Percentiles rank a stretch among this genome's conserved stretches.
Evolutionary conservation across 2,329 filamentous ascomycete genomes (phyloP).

Genomic region (Pseudogymnoascus sp.): DNA sequence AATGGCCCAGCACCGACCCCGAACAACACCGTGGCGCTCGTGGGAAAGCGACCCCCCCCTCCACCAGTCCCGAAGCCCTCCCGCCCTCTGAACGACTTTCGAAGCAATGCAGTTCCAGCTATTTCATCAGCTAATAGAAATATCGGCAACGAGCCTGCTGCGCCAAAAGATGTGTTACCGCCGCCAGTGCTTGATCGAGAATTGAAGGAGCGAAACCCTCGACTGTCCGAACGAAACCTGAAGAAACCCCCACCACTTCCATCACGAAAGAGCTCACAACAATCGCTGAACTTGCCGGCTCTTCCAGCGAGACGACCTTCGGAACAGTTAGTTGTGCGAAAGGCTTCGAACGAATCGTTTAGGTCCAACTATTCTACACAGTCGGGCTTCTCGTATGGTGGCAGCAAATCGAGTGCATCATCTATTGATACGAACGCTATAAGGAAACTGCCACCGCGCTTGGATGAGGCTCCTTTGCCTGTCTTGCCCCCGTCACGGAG

Average conservation of each 20-base stretch:
- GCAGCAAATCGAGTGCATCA: slow-evolving; percentile 40
- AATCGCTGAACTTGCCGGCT: slow-evolving; percentile 33
- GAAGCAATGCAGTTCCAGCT: slow-evolving; percentile 29
- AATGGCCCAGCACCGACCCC: slow-evolving; percentile 30
- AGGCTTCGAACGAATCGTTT: slow-evolving; percentile 50
- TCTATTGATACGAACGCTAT: slow-evolving; percentile 30
- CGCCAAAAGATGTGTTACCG: slow-evolving; percentile 17
- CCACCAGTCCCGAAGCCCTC: slow-evolving; percentile 16
- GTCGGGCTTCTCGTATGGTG: slow-evolving; percentile 40
- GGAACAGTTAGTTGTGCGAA: slow-evolving; percentile 34
- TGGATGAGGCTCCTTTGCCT: slow-evolving; percentile 48
- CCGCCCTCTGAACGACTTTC: slow-evolving; percentile 31
- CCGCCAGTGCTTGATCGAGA: slow-evolving; percentile 24
- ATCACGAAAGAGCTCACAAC: slow-evolving; percentile 28
- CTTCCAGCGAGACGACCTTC: slow-evolving; percentile 43
- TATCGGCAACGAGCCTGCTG: slow-evolving; percentile 21
- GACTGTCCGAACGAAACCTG: slow-evolving; percentile 20
- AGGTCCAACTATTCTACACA: slow-evolving; percentile 44
- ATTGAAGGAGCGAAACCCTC: slow-evolving; percentile 16
- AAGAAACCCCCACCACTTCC: slow-evolving; percentile 20
- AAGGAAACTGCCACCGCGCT: slow-evolving; percentile 46
- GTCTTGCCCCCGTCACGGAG: slow-evolving; percentile 46
- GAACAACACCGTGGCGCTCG: slow-evolving; percentile 44
- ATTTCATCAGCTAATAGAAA: slow-evolving; percentile 20
- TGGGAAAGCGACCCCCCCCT: slow-evolving; percentile 34